A percentile compares a stretch with the other conserved stretches of the same genome.
These are phyloP conservation scores for Tolypocladium paradoxum DNA, from an alignment of 2,329 filamentous ascomycete species.

Conservation along the genomic window DNA sequence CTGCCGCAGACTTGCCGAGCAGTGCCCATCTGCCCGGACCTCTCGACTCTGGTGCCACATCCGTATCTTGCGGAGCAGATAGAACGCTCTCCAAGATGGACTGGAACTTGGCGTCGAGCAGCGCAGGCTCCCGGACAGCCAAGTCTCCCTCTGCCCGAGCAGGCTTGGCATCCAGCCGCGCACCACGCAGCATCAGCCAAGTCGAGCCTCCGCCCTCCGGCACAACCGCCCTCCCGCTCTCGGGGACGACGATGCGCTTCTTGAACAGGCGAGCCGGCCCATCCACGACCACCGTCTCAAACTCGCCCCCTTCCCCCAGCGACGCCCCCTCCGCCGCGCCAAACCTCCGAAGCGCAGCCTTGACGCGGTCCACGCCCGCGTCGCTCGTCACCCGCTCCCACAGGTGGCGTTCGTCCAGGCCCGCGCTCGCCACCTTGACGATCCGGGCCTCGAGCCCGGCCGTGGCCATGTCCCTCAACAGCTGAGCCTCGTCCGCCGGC, in stretches of 20 bases:
- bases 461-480: constrained; percentile 72
- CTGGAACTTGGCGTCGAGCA: constrained; percentile 56
- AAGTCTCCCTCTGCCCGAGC: constrained; percentile 6
- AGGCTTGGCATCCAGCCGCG: constrained; percentile 38
- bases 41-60: not conserved
- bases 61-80: not conserved
- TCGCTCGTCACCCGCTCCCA: constrained; percentile 67
- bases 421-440: constrained; percentile 88
- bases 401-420: constrained; percentile 68
- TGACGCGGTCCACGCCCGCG: constrained; percentile 34
- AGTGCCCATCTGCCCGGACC: constrained; percentile 3
- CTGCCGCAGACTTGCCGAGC: constrained; percentile 1
- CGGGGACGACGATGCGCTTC: constrained; percentile 52
- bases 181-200: constrained; percentile 54
- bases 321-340: constrained; percentile 58
- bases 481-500: constrained; percentile 33
- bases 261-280: constrained; percentile 67
- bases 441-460: constrained; percentile 78
- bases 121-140: constrained; percentile 43
- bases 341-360: constrained; percentile 53
- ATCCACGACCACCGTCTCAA: constrained; percentile 81
- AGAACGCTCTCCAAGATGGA: constrained; percentile 24
- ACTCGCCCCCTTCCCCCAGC: constrained; percentile 89
- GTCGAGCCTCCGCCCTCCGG: constrained; percentile 65
- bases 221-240: constrained; percentile 40